A percentile compares a stretch with the other conserved stretches of the same genome.
Evolutionary conservation across 805 yeast genomes (phyloP).

Genomic region (Yamadazyma phyllophila): DNA sequence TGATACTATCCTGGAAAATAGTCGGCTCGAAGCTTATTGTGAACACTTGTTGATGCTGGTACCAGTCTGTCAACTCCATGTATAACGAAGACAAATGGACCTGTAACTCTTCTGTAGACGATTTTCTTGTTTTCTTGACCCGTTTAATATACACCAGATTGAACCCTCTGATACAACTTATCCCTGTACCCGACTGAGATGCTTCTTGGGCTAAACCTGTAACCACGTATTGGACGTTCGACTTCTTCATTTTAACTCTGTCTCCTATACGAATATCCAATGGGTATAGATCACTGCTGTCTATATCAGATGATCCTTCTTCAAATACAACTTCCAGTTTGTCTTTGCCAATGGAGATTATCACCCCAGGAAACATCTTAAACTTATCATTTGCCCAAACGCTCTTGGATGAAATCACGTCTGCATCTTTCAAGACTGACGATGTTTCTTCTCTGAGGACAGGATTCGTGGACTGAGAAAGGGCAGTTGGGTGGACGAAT

Average conservation of each 20-base stretch:
- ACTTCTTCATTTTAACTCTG: conserved; percentile 32
- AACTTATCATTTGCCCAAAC: conserved; percentile 56
- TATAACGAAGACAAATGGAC: conserved; percentile 30
- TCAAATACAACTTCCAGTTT: conserved; percentile 36
- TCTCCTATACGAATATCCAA: conserved; percentile 62
- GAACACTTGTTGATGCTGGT: conserved; percentile 33
- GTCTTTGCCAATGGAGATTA: conserved; percentile 27
- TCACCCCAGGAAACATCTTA: conserved; percentile 50
- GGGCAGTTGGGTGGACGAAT: not conserved
- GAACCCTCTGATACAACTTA: conserved; percentile 62
- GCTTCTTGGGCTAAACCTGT: conserved; percentile 38
- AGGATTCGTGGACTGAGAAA: not conserved
- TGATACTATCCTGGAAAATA: conserved; percentile 16
- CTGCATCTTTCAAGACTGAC: conserved; percentile 10
- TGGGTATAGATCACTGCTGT: conserved; percentile 38
- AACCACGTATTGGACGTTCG: conserved; percentile 36
- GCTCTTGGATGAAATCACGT: conserved; percentile 20
- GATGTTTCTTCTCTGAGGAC: conserved; percentile 15
- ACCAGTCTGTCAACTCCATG: conserved; percentile 42
- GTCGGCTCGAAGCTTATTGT: conserved; percentile 18
- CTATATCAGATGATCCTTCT: conserved; percentile 37
- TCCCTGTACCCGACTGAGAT: conserved; percentile 18
- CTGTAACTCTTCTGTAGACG: conserved; percentile 15
- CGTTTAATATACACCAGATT: conserved; percentile 42
- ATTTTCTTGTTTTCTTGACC: conserved; percentile 9